Conservation (phyloP, 495 filamentous ascomycete genomes). For the Chaetomidium leptoderma region DNA sequence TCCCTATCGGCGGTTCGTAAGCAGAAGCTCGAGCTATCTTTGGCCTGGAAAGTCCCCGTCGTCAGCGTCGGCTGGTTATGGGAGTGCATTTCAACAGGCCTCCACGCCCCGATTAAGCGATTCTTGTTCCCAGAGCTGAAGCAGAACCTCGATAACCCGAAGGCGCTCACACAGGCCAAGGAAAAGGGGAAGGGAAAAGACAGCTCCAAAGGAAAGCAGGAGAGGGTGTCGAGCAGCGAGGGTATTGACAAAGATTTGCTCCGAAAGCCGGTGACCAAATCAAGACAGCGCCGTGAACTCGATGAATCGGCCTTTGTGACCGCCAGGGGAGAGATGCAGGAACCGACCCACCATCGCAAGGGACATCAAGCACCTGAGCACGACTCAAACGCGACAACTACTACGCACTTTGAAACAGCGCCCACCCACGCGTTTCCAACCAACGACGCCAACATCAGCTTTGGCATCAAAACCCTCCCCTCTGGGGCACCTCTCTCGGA, state of each 20-base stretch:
- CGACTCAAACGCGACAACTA: constrained; percentile 12
- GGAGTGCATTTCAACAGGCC: constrained; percentile 59
- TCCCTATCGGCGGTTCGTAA: constrained; percentile 50
- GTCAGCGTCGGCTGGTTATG: constrained; percentile 79
- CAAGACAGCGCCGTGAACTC: constrained; percentile 16
- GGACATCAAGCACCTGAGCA: neutral
- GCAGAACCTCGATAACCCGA: constrained; percentile 23
- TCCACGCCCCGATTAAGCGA: constrained; percentile 34
- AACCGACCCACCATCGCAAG: neutral
- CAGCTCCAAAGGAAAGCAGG: constrained; percentile 9
- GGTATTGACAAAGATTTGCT: constrained; percentile 26
- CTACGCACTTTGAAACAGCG: constrained; percentile 36
- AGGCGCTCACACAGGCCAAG: neutral
- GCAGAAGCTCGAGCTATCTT: constrained; percentile 74
- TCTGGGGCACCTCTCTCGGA: constrained; percentile 37
- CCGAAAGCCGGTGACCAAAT: constrained; percentile 17
- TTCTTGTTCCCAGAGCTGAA: constrained; percentile 37
- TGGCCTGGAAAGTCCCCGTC: constrained; percentile 68
- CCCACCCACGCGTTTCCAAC: constrained; percentile 32
- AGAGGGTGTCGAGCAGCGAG: neutral
- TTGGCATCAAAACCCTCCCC: constrained; percentile 11
- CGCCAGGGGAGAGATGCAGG: constrained; percentile 1
- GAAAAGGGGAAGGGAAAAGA: constrained; percentile 6
- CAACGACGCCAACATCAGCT: constrained; percentile 14
- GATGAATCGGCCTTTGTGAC: constrained; percentile 24